Base-by-base conservation (phyloP, 352 stramenopile species). In the Pythium graminicola region DNA sequence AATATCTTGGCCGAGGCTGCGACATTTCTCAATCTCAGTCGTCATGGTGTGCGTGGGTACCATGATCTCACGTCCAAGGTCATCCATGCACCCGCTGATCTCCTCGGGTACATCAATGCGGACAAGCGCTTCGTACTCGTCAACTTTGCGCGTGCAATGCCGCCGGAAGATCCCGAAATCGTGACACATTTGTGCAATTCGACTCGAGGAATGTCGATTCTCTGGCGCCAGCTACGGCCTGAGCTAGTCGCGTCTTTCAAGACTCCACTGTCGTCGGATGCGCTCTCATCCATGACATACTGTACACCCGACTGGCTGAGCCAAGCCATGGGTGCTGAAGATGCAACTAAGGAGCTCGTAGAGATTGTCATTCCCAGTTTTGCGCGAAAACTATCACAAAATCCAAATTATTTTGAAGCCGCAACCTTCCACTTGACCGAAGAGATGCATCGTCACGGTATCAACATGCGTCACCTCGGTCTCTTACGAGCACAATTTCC, bases 171-270 rank as follows among this genome's bases (percentile, higher is more conserved):
- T 53, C 86, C 89, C 0, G 70, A 82, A 27, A 50, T 75, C 7
- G 95, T 86, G 1, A 53, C 55, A 4, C 87, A 97, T 47, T 56
- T 98, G 16, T 47, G 74, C 27, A 53, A 68, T 24, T 89, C 85
- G 4, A 86, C 86, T 3, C 64, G 90, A 6, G 81, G 83, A 2
- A 86, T 97, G 71, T 90, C 69, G 41, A 95, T 98, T 17, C 62
- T 98, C n/a, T 98, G 89, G 87, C 73, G 91, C 1, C 81, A 94
- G 50, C 65, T 97, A 20, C 79, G 91, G 22, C 89, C 90, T 1
- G 87, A 97, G 53, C 69, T 95, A 42, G 81, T 97, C 6, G 54
- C 57, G 11, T 44, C 33, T 3, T 75, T 73, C 40, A 50, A 50
- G 19, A 63, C 63, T 0, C 74, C 89, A 1, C 61, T 97, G 10